Conservation (phyloP, 1,284 basidiomycete species). For the Inonotus hispidus region DNA sequence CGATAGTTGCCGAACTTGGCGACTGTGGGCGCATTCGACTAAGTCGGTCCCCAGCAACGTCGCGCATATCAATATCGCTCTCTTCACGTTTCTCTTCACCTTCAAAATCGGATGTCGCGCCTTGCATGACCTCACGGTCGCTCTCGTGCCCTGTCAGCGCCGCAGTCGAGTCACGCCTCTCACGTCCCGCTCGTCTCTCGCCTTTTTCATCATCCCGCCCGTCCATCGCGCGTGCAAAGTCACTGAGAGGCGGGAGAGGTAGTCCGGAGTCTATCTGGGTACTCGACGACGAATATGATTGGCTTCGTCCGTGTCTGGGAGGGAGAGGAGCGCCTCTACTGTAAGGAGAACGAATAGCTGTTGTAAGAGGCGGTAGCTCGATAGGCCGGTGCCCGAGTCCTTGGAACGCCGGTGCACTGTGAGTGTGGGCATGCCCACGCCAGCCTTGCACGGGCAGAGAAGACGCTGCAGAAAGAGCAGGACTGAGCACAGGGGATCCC, state of each 20-base stretch:
- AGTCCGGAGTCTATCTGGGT: neutral
- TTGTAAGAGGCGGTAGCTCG: neutral
- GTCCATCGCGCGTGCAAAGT: neutral
- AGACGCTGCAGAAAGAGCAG: neutral
- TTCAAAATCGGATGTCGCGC: constrained; percentile 5
- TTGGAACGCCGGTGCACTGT: constrained; percentile 12
- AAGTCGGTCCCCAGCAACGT: neutral
- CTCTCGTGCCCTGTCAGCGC: constrained; percentile 15
- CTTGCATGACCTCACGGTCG: constrained; percentile 7
- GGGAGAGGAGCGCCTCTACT: neutral
- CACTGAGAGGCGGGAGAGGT: neutral
- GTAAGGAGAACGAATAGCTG: neutral
- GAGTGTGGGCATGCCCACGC: constrained; percentile 15
- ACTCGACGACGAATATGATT: constrained; percentile 3
- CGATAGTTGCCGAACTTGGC: neutral
- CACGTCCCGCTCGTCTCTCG: constrained; percentile 5
- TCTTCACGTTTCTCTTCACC: constrained; percentile 1
- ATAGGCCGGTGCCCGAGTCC: neutral
- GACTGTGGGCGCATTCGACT: neutral
- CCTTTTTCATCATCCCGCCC: constrained; percentile 1
- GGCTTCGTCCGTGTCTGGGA: constrained; percentile 4
- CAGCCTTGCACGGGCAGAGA: constrained; percentile 2
- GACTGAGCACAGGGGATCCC: neutral
- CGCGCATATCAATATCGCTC: neutral
- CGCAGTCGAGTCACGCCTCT: constrained; percentile 11